Percentiles rank a stretch among this genome's conserved stretches.
phyloP scores from a whole-genome alignment of 1,139 yeast genomes.

The Yamadazyma aaseri region DNA sequence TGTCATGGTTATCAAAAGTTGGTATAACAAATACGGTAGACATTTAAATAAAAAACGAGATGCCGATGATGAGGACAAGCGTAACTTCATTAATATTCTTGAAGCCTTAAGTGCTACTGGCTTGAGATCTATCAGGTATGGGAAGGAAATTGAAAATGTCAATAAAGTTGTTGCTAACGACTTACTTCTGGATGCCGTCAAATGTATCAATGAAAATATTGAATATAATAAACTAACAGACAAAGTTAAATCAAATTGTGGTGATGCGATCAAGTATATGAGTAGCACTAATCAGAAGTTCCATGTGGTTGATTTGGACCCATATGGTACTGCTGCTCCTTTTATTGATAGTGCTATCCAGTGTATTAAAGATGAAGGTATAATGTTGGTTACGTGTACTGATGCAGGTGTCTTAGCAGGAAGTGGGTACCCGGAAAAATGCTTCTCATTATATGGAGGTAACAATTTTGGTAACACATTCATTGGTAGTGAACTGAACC shows the following conservation, averaged over 20 bases:
- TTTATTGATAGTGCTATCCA: slow-evolving; percentile 90
- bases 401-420: slow-evolving; percentile 96
- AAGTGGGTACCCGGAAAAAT: slow-evolving; percentile 92
- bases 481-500: slow-evolving; percentile 78
- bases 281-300: slow-evolving; percentile 51
- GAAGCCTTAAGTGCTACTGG: slow-evolving; percentile 97
- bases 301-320: slow-evolving; percentile 91
- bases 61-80: slow-evolving; percentile 17
- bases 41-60: slow-evolving; percentile 19
- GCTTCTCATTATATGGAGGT: slow-evolving; percentile 89
- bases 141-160: slow-evolving; percentile 79
- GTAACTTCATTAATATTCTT: slow-evolving; percentile 53
- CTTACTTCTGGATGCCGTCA: slow-evolving; percentile 82
- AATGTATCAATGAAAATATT: slow-evolving; percentile 70
- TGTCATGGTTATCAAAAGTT: slow-evolving; percentile 80
- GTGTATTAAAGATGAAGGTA: slow-evolving; percentile 75
- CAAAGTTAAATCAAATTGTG: slow-evolving; percentile 64
- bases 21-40: slow-evolving; percentile 58
- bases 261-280: slow-evolving; percentile 89
- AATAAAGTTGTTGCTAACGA: slow-evolving; percentile 83
- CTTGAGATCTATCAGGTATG: slow-evolving; percentile 87
- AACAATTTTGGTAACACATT: slow-evolving; percentile 68
- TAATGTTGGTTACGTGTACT: slow-evolving; percentile 88
- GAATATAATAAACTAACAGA: slow-evolving; percentile 57
- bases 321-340: slow-evolving; percentile 96